Percentiles rank a stretch among this genome's conserved stretches.
These are phyloP conservation scores for Tulasnella sp. DNA, from an alignment of 768 basidiomycete species.

Conservation along the genomic window DNA sequence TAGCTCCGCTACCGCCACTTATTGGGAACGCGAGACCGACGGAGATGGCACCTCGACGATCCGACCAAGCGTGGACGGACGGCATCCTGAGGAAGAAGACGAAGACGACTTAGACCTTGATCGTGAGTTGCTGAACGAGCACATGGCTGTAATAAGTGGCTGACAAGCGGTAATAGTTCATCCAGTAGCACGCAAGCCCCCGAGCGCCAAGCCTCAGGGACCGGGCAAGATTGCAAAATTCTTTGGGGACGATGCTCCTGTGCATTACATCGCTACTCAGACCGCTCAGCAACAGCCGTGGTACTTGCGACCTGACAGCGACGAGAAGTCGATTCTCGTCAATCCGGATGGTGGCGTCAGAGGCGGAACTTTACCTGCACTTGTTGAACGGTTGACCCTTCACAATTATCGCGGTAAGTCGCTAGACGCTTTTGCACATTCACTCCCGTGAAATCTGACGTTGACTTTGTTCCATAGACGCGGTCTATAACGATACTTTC, in stretches of 20 bases:
- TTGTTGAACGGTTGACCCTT: slow-evolving; percentile 85
- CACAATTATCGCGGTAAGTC: slow-evolving; percentile 80
- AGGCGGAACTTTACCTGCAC: slow-evolving; percentile 79
- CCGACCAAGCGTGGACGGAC: slow-evolving; percentile 15
- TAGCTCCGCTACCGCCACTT: background rate
- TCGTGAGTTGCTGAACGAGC: background rate
- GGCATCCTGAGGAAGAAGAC: slow-evolving; percentile 5
- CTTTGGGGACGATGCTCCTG: slow-evolving; percentile 58
- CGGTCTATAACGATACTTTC: slow-evolving; percentile 81
- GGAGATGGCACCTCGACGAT: slow-evolving; percentile 26
- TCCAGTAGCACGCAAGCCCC: slow-evolving; percentile 1
- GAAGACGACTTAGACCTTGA: slow-evolving; percentile 24
- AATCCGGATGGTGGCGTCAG: slow-evolving; percentile 79
- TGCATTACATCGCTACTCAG: slow-evolving; percentile 45
- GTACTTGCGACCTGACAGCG: slow-evolving; percentile 82
- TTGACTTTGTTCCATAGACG: slow-evolving; percentile 44
- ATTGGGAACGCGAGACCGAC: slow-evolving; percentile 2
- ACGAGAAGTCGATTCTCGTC: slow-evolving; percentile 74
- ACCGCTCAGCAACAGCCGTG: slow-evolving; percentile 57
- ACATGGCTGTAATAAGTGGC: background rate
- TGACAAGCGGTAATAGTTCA: background rate
- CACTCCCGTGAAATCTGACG: background rate
- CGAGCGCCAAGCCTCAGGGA: slow-evolving; percentile 11
- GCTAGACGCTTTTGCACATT: background rate
- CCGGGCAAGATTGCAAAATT: slow-evolving; percentile 53